Evolutionary conservation across 257 asterid genomes (phyloP).

Genomic region (Euphrasia confusa): DNA sequence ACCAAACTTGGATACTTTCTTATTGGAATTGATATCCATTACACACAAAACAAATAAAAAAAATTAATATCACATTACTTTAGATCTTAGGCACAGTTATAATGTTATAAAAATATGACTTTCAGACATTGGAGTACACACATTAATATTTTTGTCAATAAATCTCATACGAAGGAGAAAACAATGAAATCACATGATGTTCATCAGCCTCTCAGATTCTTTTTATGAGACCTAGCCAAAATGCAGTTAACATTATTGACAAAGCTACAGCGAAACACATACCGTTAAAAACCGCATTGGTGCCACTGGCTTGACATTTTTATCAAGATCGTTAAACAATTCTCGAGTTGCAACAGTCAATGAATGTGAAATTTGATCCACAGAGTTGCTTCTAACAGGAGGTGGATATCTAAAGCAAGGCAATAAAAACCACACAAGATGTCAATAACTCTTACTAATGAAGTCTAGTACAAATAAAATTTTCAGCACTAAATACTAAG

Average conservation of each 20-base stretch:
- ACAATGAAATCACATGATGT: conserved; percentile 9
- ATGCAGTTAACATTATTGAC: conserved; percentile 1
- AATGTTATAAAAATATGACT: background rate
- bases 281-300: conserved; percentile 93
- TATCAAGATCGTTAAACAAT: conserved; percentile 79
- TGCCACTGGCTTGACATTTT: conserved; percentile 87
- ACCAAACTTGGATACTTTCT: background rate
- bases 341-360: conserved; percentile 88
- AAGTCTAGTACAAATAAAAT: conserved; percentile 11
- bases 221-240: conserved; percentile 16
- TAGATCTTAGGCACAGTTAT: background rate
- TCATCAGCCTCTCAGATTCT: conserved; percentile 10
- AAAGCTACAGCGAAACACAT: conserved; percentile 25
- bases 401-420: conserved; percentile 63
- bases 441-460: conserved; percentile 12
- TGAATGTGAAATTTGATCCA: conserved; percentile 82
- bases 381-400: conserved; percentile 51
- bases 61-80: background rate
- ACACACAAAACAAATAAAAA: background rate
- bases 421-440: conserved; percentile 16
- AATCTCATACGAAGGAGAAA: conserved; percentile 9
- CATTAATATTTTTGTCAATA: background rate
- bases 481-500: background rate
- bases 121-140: conserved; percentile 3
- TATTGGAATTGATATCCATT: background rate